Base-by-base conservation (phyloP, 345 rosid genomes). In the Aquilaria yunnanensis region DNA sequence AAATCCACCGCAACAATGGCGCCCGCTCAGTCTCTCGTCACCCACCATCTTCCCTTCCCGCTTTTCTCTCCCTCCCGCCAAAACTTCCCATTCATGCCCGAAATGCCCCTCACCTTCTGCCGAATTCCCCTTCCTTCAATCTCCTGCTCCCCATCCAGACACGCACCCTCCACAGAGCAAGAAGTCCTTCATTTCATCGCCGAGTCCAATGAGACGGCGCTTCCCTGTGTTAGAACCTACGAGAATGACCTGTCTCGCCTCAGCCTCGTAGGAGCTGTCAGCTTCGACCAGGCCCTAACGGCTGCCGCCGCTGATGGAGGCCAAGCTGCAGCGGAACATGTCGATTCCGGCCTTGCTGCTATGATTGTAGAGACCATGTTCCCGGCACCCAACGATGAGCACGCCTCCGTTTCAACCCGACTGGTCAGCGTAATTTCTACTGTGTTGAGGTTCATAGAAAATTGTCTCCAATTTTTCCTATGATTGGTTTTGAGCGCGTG, bases 231-330 rank as follows among this genome's bases (percentile, higher is more conserved):
- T 46, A 73, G 98, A 61, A 81, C 94, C 41, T 93, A 77, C 75
- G 96, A 90, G 75, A 88, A 85, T 67, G 83, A 82, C 74, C 65
- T 78, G 56, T 77, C 86, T 70, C 87, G 85, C 14, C 81, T 93
- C 29, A 81, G 81, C 67, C 78, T 93, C n/a, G 84, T 93, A 45
- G 97, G 94, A 32, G 73, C 86, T 50, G 96, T 88, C 67, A 68
- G 70, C 54, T 84, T 80, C 74, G 85, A 80, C 41, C 98, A 89
- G 67, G 97, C 97, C 69, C 64, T 93, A 54, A 83, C 92, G 0
- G 98, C 97, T 0, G 97, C 96, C 16, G 96, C 98, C 0, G 88
- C 97, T 4, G 98, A 93, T 60, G 98, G 96, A 52, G 98, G 98
- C 34, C 79, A 66, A 66, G 81, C 92, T n/a, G 98, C 98, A 3